Base-by-base conservation (phyloP, 2,329 filamentous ascomycete species). In the Lojkania enalia region DNA sequence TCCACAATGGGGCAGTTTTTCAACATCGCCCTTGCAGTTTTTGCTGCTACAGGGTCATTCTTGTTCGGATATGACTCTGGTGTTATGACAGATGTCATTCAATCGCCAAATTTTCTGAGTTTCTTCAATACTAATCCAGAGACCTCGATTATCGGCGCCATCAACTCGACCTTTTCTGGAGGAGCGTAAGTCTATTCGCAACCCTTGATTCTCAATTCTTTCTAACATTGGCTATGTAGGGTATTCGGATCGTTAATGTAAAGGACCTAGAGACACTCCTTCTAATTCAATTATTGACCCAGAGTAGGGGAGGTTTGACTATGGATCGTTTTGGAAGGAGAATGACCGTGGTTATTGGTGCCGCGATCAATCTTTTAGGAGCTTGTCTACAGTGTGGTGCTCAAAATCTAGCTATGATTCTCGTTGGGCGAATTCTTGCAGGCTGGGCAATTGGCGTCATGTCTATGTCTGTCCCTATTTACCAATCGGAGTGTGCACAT, bases 111-210 rank as follows among this genome's bases (percentile, higher is more conserved):
- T 54, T 85, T 85, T 62, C 73, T 84, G 14, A 46, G 60, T 1
- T 81, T 78, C 58, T 85, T 86, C 67, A 69, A 81, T 29, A 79
- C 78, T 3, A 63, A 58, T 1, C 74, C 66, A 19, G 72, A 70
- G 1, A 75, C 75, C 55, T 69, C 77, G 4, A 77, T 82, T 39
- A 72, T 84, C 44, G 83, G 83, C 9, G 82, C 82, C 15, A 80
- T 85, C 60, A 82, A 83, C 58, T 81, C 81, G 46, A 84, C 83
- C 18, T 85, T 85, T 55, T 77, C 76, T 12, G 79, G 77, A 3
- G 79, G 79, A n/a, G 79, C 78, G 31, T 46, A 45, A 33, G 42
- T 44, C 13, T 4, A 3, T 15, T 12, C 5, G 16, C 9, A 14
- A 11, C 4, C 20, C 4, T 16, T 4, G 21, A 39, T n/a, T 11